phyloP scores from a whole-genome alignment of 805 yeast genomes.

The Yueomyces sp. region DNA sequence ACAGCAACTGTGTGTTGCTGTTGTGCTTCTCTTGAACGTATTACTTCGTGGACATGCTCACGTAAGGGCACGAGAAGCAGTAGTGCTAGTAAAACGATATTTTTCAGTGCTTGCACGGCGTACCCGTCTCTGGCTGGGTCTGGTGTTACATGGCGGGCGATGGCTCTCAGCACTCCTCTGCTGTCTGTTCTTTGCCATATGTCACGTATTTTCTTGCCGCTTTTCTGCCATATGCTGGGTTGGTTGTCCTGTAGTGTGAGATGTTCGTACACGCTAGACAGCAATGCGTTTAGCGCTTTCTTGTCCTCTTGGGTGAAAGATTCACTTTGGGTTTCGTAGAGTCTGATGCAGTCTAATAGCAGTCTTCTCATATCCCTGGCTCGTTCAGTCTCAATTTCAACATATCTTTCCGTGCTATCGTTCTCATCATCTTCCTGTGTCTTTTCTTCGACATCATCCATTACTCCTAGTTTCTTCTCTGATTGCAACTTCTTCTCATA shows the following conservation, averaged over 20 bases:
- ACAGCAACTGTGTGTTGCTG: neutral
- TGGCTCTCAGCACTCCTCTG: neutral
- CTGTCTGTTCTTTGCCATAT: neutral
- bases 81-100: neutral
- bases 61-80: neutral
- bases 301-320: neutral
- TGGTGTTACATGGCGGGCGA: neutral
- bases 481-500: neutral
- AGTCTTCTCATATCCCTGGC: neutral
- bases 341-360: neutral
- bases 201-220: neutral
- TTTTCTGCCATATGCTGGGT: no score
- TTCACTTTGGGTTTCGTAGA: neutral
- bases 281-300: neutral
- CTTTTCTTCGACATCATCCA: no score
- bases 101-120: neutral
- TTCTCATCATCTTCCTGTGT: neutral
- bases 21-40: neutral
- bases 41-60: neutral
- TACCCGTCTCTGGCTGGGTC: neutral
- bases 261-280: neutral
- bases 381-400: neutral
- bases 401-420: neutral
- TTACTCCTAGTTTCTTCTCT: no score
- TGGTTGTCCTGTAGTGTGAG: neutral